Evolutionary conservation across 2,329 filamentous ascomycete genomes (phyloP).

Genomic region (Geosmithia putterillii): DNA sequence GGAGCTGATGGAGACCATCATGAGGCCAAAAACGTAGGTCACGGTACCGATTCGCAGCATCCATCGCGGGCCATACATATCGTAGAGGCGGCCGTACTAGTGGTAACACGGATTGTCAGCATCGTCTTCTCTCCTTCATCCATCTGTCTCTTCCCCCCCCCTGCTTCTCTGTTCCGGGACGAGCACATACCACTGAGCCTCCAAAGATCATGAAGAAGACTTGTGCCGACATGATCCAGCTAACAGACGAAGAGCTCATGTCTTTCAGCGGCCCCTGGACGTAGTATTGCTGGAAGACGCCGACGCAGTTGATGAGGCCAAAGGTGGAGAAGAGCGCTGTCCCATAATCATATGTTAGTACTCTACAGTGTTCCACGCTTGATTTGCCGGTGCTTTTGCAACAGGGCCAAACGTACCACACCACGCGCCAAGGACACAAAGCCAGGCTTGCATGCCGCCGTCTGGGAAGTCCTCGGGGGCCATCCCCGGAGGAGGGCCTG

Average conservation of each 20-base stretch:
- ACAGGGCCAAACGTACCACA: slow-evolving; percentile 1
- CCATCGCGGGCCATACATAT: slow-evolving; percentile 49
- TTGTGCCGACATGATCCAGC: slow-evolving; percentile 48
- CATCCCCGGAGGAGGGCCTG: slow-evolving; percentile 15
- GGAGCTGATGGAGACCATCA: slow-evolving; percentile 46
- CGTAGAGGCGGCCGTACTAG: slow-evolving; percentile 49
- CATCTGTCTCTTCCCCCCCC: no score
- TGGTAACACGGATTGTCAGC: slow-evolving; percentile 4
- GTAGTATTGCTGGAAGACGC: slow-evolving; percentile 50
- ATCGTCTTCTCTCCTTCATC: no score
- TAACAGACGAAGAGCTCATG: slow-evolving; percentile 37
- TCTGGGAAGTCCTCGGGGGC: slow-evolving; percentile 45
- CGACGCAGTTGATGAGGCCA: slow-evolving; percentile 30
- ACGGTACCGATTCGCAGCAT: slow-evolving; percentile 41
- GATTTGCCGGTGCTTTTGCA: not conserved
- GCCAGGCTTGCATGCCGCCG: slow-evolving; percentile 43
- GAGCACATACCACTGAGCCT: slow-evolving; percentile 28
- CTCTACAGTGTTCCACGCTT: not conserved
- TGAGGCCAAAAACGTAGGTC: slow-evolving; percentile 48
- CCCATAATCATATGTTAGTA: not conserved
- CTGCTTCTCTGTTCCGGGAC: slow-evolving; percentile 1
- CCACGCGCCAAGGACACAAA: slow-evolving; percentile 4
- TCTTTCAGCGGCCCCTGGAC: slow-evolving; percentile 30
- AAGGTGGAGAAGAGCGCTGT: slow-evolving; percentile 27
- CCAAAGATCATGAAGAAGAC: slow-evolving; percentile 35